These are phyloP conservation scores for Chlorella sp. DNA, from an alignment of 139 green algal species.

Conservation along the genomic window DNA sequence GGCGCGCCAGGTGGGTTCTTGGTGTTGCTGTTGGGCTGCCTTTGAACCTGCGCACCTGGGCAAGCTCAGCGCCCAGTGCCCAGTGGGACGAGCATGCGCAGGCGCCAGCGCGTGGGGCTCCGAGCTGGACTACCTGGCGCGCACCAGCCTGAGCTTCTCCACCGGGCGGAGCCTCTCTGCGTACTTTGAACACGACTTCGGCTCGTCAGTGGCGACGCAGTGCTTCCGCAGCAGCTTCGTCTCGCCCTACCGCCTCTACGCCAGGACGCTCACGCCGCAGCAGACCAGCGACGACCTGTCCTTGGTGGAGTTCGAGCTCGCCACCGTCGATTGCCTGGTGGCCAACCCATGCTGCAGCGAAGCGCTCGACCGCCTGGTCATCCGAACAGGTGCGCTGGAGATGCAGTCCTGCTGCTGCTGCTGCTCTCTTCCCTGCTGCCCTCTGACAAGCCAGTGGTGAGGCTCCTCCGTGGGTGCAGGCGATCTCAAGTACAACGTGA, in stretches of 20 bases:
- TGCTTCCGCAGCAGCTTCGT: conserved; percentile 31
- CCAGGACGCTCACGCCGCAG: background rate
- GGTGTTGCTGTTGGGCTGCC: too few relatives aligned
- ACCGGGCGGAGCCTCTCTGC: background rate
- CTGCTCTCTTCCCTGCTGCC: too few relatives aligned
- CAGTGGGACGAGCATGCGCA: too few relatives aligned
- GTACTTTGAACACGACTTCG: conserved; percentile 15
- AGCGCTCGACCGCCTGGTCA: conserved; percentile 15
- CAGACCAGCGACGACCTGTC: background rate
- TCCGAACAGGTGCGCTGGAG: conserved; percentile 22
- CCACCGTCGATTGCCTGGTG: conserved; percentile 4
- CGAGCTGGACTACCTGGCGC: too few relatives aligned
- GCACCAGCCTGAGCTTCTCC: too few relatives aligned
- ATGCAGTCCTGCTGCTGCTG: too few relatives aligned
- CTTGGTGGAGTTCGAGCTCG: conserved; percentile 1
- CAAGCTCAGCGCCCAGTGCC: too few relatives aligned
- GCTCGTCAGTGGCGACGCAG: background rate
- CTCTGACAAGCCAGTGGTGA: background rate
- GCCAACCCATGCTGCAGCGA: conserved; percentile 15
- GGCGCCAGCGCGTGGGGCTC: too few relatives aligned
- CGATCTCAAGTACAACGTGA: background rate
- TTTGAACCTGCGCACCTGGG: too few relatives aligned
- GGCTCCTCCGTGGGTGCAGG: background rate
- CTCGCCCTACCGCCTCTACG: conserved; percentile 29
- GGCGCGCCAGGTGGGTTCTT: too few relatives aligned